Conservation (phyloP, 2,329 filamentous ascomycete genomes). For the Fusarium nematophilum region DNA sequence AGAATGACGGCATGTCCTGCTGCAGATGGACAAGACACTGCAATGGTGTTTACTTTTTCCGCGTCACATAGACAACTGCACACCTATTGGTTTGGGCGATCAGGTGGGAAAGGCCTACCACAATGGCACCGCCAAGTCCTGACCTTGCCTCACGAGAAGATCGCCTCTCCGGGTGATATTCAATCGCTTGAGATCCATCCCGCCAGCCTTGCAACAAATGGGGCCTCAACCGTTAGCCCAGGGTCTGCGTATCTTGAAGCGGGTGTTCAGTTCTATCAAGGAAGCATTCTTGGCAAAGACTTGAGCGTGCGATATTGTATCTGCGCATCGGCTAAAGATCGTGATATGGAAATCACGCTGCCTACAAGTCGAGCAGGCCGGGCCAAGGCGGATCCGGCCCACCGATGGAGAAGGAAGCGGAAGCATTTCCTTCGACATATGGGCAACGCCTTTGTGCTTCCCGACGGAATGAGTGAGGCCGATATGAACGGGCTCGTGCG, state of each 20-base stretch:
- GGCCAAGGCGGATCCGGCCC: conserved; percentile 40
- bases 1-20: conserved; percentile 46
- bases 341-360: conserved; percentile 40
- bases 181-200: conserved; percentile 46
- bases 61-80: conserved; percentile 46
- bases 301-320: conserved; percentile 57
- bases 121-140: conserved; percentile 54
- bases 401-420: conserved; percentile 45
- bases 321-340: conserved; percentile 43
- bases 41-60: conserved; percentile 52
- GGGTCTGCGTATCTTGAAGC: conserved; percentile 48
- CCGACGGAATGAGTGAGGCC: conserved; percentile 48
- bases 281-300: conserved; percentile 56
- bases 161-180: conserved; percentile 19
- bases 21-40: conserved; percentile 29
- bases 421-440: conserved; percentile 45
- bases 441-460: conserved; percentile 50
- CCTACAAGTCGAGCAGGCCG: conserved; percentile 44
- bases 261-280: conserved; percentile 59
- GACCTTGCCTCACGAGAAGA: conserved; percentile 34
- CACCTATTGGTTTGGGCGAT: conserved; percentile 50
- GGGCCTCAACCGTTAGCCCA: conserved; percentile 23
- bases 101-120: conserved; percentile 42
- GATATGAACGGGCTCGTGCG: conserved; percentile 38
- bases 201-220: conserved; percentile 33